Evolutionary conservation across 805 yeast genomes (phyloP).

Genomic region (Kodamaea jinghongensis): DNA sequence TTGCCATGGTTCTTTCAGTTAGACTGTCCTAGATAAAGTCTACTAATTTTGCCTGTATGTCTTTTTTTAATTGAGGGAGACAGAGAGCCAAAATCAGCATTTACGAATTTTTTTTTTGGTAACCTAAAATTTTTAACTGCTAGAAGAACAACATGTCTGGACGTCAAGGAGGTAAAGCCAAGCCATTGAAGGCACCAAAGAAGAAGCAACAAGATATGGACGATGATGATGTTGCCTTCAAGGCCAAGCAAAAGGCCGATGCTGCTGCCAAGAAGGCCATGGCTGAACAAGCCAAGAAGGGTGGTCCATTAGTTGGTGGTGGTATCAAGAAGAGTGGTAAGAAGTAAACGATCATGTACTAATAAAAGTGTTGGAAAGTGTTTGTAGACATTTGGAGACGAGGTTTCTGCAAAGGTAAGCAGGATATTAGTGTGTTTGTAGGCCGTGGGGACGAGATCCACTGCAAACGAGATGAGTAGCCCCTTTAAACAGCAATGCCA

Average conservation of each 20-base stretch:
- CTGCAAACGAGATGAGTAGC: too few species aligned
- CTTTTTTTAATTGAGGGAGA: background rate
- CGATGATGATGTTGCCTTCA: constrained; percentile 87
- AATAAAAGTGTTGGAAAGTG: too few species aligned
- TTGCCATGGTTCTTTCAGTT: constrained; percentile 27
- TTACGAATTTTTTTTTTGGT: background rate
- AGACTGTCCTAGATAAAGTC: background rate
- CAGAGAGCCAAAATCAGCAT: background rate
- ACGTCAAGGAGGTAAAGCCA: constrained; percentile 96
- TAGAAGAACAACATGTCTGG: constrained; percentile 63
- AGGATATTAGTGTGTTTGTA: too few species aligned
- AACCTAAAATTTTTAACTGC: background rate
- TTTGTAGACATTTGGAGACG: too few species aligned
- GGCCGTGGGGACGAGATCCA: too few species aligned
- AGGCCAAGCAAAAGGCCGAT: constrained; percentile 92
- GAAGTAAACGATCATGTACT: constrained; percentile 8
- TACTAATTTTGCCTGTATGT: background rate
- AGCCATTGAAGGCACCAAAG: constrained; percentile 86
- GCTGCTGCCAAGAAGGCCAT: constrained; percentile 90
- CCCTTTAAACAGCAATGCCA: too few species aligned
- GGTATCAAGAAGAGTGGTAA: constrained; percentile 86
- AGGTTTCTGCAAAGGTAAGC: too few species aligned
- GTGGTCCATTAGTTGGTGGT: constrained; percentile 90
- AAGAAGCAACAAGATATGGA: constrained; percentile 72
- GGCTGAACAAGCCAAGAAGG: constrained; percentile 81